Base-by-base conservation (phyloP, 2,329 filamentous ascomycete species). In the Talaromyces funiculosus region DNA sequence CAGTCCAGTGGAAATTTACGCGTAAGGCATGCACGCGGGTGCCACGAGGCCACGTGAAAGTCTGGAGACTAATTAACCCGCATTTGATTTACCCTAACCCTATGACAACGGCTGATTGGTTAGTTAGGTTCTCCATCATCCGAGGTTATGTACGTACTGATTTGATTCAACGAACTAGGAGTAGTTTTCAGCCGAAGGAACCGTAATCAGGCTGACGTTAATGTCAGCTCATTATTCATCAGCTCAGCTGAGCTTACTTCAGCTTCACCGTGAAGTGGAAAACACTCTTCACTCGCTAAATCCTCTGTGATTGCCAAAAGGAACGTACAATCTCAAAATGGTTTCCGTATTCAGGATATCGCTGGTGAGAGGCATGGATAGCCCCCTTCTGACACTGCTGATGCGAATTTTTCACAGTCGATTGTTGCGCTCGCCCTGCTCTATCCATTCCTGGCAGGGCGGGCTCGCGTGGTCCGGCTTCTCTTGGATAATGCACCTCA, bases 401-500 rank as follows among this genome's bases (percentile, higher is more conserved):
- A 47, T 29, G 1, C 16, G 12, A 29, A n/a, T n/a, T n/a, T n/a
- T 47, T 29, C 14, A 16, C 43, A 47, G 43, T 47, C 43, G 1
- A 47, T 47, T 29, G 22, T 47, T n/a, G 43, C 24, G 14, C 43
- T 47, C 24, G 53, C 35, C 24, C 37, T 38, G 33, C 20, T 55
- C 6, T 55, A 38, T 31, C 53, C 35, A 14, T 42, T 26, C 37
- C 10, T 55, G 24, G 33, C n/a, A 38, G 24, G 53, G 22, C 57
- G 57, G 14, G 33, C 22, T 22, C 57, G 40, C 26, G 40, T 49
- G 7, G 26, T 64, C 9, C 47, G 54, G 6, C 38, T 64, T 26
- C 53, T 64, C 9, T 12, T 62, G 7, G 49, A 57, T 4, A 65
- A 65, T 57, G 55, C 47, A 29, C 64, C 64, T 8, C 57, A 59